Conservation (phyloP, 2,329 filamentous ascomycete genomes). For the Pyricularia pennisetigena region DNA sequence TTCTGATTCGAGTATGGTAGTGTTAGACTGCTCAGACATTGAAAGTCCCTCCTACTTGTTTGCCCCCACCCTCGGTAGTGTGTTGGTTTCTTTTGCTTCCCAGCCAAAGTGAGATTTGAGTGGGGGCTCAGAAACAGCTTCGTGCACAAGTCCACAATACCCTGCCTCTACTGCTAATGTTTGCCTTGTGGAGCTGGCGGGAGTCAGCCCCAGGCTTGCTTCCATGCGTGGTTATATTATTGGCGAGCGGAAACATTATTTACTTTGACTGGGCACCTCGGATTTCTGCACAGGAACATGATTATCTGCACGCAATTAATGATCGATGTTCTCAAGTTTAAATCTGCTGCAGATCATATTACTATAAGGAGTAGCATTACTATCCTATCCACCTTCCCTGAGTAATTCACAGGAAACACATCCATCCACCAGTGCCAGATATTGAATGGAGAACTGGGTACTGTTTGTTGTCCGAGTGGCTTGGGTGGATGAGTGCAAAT, state of each 20-base stretch:
- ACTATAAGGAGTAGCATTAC: not conserved
- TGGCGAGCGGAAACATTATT: not conserved
- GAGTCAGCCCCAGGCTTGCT: not conserved
- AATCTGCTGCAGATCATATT: not conserved
- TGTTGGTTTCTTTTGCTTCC: not conserved
- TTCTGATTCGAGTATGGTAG: too few species aligned
- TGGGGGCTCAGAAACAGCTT: not conserved
- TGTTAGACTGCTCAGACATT: too few species aligned
- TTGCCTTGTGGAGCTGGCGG: not conserved
- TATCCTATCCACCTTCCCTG: not conserved
- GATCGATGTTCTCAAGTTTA: not conserved
- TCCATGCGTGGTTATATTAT: not conserved
- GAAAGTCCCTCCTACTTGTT: too few species aligned
- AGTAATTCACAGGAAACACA: not conserved
- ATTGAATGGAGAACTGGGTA: not conserved
- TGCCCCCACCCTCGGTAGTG: not conserved
- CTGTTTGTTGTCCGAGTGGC: not conserved
- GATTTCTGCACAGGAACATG: not conserved
- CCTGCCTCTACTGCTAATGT: not conserved
- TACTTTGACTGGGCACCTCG: not conserved
- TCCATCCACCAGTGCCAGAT: not conserved
- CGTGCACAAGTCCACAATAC: too few species aligned
- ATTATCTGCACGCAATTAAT: not conserved
- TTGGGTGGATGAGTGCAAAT: not conserved
- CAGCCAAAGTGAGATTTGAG: not conserved